Evolutionary conservation across 768 basidiomycete genomes (phyloP).

Genomic region (Rhodosporidiobolus sp.): DNA sequence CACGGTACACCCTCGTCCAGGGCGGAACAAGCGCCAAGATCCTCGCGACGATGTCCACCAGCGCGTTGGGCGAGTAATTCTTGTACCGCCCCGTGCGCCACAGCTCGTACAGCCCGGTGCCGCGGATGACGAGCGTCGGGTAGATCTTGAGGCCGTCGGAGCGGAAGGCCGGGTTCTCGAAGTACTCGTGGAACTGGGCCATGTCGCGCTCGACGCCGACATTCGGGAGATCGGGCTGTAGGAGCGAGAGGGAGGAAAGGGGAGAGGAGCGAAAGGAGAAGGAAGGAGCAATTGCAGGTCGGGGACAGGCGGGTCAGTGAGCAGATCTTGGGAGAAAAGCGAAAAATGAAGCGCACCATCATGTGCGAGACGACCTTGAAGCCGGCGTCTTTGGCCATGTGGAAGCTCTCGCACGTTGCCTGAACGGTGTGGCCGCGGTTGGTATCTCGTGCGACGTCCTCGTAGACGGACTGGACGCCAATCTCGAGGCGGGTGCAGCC

Average conservation of each 20-base stretch:
- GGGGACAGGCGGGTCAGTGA: neutral
- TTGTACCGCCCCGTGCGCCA: conserved; percentile 55
- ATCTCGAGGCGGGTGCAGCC: conserved; percentile 98
- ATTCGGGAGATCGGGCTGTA: conserved; percentile 86
- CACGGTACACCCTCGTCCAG: conserved; percentile 97
- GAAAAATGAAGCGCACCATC: conserved; percentile 56
- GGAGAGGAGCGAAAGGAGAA: neutral
- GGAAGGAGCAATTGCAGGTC: neutral
- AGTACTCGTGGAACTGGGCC: conserved; percentile 98
- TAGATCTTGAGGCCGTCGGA: conserved; percentile 98
- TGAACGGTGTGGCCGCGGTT: conserved; percentile 98
- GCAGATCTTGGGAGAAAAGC: neutral
- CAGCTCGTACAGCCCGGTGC: conserved; percentile 66
- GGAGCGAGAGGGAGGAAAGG: neutral
- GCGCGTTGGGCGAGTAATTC: conserved; percentile 97
- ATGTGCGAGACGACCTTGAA: conserved; percentile 99
- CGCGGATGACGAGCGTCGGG: conserved; percentile 94
- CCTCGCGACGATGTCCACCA: conserved; percentile 93
- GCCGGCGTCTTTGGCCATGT: conserved; percentile 95
- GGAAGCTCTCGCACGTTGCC: conserved; percentile 93
- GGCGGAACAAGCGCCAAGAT: conserved; percentile 95
- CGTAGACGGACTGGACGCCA: conserved; percentile 97
- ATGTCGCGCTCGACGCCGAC: conserved; percentile 95
- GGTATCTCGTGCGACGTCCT: conserved; percentile 97
- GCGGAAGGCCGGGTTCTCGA: conserved; percentile 95